These are phyloP conservation scores for Scutellaria baicalensis DNA, from an alignment of 257 asterid genomes.

Conservation along the genomic window DNA sequence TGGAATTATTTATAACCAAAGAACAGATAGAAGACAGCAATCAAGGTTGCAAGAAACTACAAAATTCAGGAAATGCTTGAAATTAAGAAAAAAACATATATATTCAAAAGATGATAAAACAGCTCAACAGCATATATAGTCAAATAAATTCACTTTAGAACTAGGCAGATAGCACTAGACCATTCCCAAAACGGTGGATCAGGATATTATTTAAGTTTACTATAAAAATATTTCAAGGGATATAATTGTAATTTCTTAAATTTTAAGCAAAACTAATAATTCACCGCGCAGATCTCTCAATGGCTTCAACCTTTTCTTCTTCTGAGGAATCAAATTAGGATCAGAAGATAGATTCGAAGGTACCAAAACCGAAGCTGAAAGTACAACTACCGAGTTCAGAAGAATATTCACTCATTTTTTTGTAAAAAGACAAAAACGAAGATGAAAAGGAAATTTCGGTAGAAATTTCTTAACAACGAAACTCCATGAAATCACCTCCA, in stretches of 20 bases:
- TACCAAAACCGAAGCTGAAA: slow-evolving; percentile 4
- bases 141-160: background rate
- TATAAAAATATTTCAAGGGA: background rate
- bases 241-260: background rate
- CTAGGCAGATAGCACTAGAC: background rate
- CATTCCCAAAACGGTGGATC: background rate
- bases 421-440: background rate
- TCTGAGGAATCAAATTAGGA: background rate
- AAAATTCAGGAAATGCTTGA: background rate
- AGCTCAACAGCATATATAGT: background rate
- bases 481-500: slow-evolving; percentile 28
- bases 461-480: background rate
- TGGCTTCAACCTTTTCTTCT: background rate
- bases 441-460: background rate
- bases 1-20: background rate
- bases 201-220: background rate
- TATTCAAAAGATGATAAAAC: background rate
- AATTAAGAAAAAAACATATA: too few relatives aligned
- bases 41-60: background rate
- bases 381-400: background rate
- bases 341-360: background rate
- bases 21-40: background rate
- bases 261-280: background rate
- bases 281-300: background rate
- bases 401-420: background rate